Conservation (phyloP, 257 asterid species). For the Ophiorrhiza pumila region DNA sequence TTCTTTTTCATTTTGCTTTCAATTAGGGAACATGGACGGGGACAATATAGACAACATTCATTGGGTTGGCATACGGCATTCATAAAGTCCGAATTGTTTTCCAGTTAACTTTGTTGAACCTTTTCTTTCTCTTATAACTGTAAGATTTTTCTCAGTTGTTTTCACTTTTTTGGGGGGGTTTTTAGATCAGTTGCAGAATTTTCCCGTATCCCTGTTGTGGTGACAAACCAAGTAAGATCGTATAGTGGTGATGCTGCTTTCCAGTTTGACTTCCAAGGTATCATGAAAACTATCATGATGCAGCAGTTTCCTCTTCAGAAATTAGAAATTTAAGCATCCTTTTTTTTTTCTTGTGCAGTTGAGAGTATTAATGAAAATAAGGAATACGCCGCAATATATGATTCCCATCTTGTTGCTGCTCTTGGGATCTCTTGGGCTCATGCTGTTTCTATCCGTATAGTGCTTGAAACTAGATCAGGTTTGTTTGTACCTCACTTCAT, state of each 20-base stretch:
- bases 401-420: constrained; percentile 85
- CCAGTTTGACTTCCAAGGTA: constrained; percentile 74
- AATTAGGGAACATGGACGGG: constrained; percentile 47
- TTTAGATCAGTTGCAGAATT: constrained; percentile 77
- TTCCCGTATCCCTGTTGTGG: constrained; percentile 77
- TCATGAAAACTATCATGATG: neutral
- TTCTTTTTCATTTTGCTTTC: neutral
- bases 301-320: neutral
- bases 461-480: constrained; percentile 85
- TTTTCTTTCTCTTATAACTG: neutral
- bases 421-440: constrained; percentile 92
- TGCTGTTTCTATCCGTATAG: constrained; percentile 76
- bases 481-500: constrained; percentile 16
- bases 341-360: constrained; percentile 38
- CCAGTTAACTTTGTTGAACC: constrained; percentile 1
- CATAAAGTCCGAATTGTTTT: constrained; percentile 54
- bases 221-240: constrained; percentile 87
- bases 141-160: neutral
- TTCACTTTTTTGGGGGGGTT: constrained; percentile 19
- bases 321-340: neutral
- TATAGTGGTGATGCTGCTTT: constrained; percentile 54
- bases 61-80: constrained; percentile 83
- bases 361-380: constrained; percentile 27
- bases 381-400: constrained; percentile 38
- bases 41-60: constrained; percentile 49